Evolutionary conservation across 2,329 filamentous ascomycete genomes (phyloP).

Genomic region (Xylaria sp.): DNA sequence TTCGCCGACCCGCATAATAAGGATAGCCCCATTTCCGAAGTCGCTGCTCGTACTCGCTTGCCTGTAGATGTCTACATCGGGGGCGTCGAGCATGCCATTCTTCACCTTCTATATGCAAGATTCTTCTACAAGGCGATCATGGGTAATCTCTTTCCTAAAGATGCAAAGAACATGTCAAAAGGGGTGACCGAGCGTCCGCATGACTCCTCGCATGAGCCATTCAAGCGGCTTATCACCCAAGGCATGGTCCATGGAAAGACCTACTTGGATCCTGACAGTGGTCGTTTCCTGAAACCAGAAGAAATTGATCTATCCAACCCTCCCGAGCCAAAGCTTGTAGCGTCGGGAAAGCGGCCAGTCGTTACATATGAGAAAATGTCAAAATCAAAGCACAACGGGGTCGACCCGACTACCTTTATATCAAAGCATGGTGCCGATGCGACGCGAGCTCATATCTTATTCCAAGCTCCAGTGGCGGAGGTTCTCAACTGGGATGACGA

Average conservation of each 20-base stretch:
- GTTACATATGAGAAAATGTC: conserved; percentile 92
- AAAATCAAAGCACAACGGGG: conserved; percentile 93
- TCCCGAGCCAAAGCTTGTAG: conserved; percentile 68
- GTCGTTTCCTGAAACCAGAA: conserved; percentile 79
- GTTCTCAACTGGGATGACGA: conserved; percentile 88
- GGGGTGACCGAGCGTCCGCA: conserved; percentile 35
- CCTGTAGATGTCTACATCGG: conserved; percentile 91
- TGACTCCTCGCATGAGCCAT: conserved; percentile 69
- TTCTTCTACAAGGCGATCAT: conserved; percentile 91
- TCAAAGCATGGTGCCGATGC: conserved; percentile 82
- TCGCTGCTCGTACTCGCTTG: conserved; percentile 65
- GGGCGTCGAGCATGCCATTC: conserved; percentile 89
- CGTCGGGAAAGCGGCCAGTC: conserved; percentile 67
- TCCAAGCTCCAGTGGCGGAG: conserved; percentile 86
- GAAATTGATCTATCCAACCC: conserved; percentile 75
- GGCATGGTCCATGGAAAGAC: conserved; percentile 95
- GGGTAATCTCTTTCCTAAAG: conserved; percentile 60
- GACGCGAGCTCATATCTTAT: conserved; percentile 86
- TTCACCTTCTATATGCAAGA: conserved; percentile 87
- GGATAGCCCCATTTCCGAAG: conserved; percentile 69
- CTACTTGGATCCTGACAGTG: conserved; percentile 77
- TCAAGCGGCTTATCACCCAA: conserved; percentile 84
- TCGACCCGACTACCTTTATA: conserved; percentile 81
- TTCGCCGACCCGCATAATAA: conserved; percentile 78
- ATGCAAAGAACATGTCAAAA: not conserved